Conservation (phyloP, 306 rosid species). For the Inga laurina region DNA sequence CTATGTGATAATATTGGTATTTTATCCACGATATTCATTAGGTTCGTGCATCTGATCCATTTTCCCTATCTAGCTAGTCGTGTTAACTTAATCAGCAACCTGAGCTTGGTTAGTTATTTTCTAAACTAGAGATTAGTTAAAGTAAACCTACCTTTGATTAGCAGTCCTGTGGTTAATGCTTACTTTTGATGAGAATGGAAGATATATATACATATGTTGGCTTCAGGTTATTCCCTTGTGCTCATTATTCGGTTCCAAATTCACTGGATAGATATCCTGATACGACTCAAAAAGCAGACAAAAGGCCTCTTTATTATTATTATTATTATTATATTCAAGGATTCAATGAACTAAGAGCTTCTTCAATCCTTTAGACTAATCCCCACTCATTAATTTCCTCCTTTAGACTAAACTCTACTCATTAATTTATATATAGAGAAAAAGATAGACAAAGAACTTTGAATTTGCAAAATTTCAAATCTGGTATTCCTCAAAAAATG, state of each 20-base stretch:
- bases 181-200: neutral
- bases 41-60: conserved; percentile 2
- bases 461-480: too few relatives aligned
- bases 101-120: neutral
- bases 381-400: neutral
- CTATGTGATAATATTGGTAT: neutral
- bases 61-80: neutral
- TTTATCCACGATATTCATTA: neutral
- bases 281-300: neutral
- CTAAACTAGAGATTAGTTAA: neutral
- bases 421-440: too few relatives aligned
- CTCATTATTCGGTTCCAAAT: conserved; percentile 3
- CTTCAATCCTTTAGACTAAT: neutral
- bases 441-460: too few relatives aligned
- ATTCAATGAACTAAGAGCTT: conserved; percentile 34
- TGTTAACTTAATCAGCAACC: neutral
- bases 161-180: neutral
- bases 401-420: too few relatives aligned
- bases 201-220: neutral
- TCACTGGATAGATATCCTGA: conserved; percentile 14
- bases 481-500: too few relatives aligned
- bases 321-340: neutral
- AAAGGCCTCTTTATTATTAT: neutral
- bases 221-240: neutral
- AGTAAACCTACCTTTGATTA: neutral